phyloP scores from a whole-genome alignment of 352 stramenopile genomes.

The Pythium rhizo-oryzae region DNA sequence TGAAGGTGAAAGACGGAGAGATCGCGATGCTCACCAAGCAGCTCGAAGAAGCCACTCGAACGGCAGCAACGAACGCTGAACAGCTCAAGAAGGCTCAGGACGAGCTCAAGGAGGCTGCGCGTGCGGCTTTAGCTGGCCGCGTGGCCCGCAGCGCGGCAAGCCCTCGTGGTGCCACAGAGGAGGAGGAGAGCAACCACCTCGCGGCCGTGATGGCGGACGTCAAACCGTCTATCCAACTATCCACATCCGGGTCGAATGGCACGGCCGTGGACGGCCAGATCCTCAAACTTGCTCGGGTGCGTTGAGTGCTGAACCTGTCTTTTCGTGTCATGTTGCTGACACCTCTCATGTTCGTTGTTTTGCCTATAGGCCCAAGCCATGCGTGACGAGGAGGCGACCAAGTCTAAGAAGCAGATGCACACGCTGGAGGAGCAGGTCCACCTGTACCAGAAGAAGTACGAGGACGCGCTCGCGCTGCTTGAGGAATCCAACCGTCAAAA shows the following conservation, averaged over 20 bases:
- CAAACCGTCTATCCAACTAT: constrained; percentile 43
- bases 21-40: constrained; percentile 50
- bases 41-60: constrained; percentile 43
- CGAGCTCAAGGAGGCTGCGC: neutral
- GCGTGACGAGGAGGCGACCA: constrained; percentile 42
- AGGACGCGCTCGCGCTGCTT: constrained; percentile 52
- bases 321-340: neutral
- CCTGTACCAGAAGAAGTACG: constrained; percentile 62
- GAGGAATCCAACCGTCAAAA: constrained; percentile 62
- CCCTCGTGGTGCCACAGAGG: neutral
- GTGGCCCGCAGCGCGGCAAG: neutral
- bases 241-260: constrained; percentile 21
- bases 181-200: constrained; percentile 18
- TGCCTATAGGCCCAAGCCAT: constrained; percentile 32
- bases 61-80: constrained; percentile 27
- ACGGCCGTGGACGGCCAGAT: constrained; percentile 31
- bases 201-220: constrained; percentile 32
- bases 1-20: constrained; percentile 58
- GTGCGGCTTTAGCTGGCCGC: neutral
- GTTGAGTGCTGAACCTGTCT: neutral
- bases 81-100: constrained; percentile 14
- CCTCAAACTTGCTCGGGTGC: constrained; percentile 33
- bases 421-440: constrained; percentile 47
- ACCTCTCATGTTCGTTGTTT: neutral
- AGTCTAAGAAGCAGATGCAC: constrained; percentile 47